Evolutionary conservation across 805 yeast genomes (phyloP), one percentile per base, ranked within the genome.

Genomic region (Cephaloascus fragrans): DNA sequence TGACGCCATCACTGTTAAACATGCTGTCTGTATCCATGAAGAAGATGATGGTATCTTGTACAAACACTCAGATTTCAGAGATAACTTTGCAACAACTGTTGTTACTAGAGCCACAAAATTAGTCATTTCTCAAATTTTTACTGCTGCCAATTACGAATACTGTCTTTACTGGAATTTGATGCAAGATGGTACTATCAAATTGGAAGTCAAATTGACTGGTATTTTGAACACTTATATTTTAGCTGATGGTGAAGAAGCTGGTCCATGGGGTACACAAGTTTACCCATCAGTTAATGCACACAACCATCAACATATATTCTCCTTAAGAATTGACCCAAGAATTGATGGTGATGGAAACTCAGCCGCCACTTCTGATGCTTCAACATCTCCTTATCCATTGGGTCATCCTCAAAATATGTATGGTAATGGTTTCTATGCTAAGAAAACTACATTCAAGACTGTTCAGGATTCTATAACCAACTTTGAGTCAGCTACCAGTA

Each of bases 61-160:
- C 71, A 83, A 83, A 67, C 93, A 83, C 62, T 81, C 90, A 41
- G 90, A 83, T 62, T 83, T 80, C 67, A 75, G 93, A 68, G 90
- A 83, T 58, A 75, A 71, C 54, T 82, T 80, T 61, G 77, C 76
- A 45, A 83, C 90, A 39, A 74, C 83, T 29, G 73, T 83, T 48
- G 82, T 77, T 44, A 78, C 87, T 38, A 75, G 94, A 64, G 83
- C 87, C 37, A 79, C 82, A 49, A 78, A 73, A 59, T 71, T 83
- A 59, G 71, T 83, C 42, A 65, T 84, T 41, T 82, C 89, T 18
- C 90, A 83, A 62, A 80, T 83, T 55, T 83, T 83, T 66, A 83
- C 94, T 37, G 90, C 90, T 50, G 87, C 89, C 37, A 83, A 84
- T 70, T 82, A 82, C 57, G 94, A 83, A 66, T 83, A 83, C 69